Percentiles rank a stretch among this genome's conserved stretches.
These are phyloP conservation scores for Sporothrix sp. DNA, from an alignment of 2,329 filamentous ascomycete species.

Conservation along the genomic window DNA sequence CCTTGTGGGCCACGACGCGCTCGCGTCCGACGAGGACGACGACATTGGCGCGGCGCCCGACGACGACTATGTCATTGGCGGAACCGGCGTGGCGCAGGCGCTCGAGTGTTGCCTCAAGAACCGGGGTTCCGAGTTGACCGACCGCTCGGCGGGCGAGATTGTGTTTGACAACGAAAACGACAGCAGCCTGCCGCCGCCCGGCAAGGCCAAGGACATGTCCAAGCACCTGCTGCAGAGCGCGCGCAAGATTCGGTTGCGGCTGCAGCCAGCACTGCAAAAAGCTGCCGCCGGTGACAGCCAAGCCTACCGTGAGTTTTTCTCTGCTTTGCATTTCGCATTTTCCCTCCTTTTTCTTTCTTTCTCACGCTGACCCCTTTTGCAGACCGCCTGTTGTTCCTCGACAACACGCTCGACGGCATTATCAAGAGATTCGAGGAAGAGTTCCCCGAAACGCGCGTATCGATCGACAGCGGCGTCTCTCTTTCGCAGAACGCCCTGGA, in stretches of 20 bases:
- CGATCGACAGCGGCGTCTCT: slow-evolving; percentile 23
- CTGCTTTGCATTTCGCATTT: background rate
- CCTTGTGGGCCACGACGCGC: slow-evolving; percentile 63
- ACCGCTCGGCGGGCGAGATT: slow-evolving; percentile 36
- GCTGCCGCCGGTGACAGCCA: slow-evolving; percentile 56
- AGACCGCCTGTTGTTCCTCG: slow-evolving; percentile 76
- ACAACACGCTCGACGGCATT: slow-evolving; percentile 79
- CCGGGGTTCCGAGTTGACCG: slow-evolving; percentile 51
- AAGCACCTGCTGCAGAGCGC: slow-evolving; percentile 82
- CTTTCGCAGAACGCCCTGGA: slow-evolving; percentile 17
- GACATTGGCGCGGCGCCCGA: slow-evolving; percentile 65
- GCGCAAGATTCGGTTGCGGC: slow-evolving; percentile 71
- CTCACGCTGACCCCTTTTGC: background rate
- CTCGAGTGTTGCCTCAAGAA: slow-evolving; percentile 84
- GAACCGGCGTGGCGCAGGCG: slow-evolving; percentile 90
- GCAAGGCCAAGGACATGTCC: slow-evolving; percentile 83
- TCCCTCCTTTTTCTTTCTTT: background rate
- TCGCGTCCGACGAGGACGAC: slow-evolving; percentile 43
- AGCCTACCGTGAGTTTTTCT: slow-evolving; percentile 59
- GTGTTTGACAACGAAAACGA: slow-evolving; percentile 46
- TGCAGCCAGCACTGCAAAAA: slow-evolving; percentile 74
- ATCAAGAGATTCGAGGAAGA: slow-evolving; percentile 95
- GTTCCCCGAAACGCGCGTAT: slow-evolving; percentile 73
- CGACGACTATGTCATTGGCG: slow-evolving; percentile 91
- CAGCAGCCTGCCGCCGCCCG: slow-evolving; percentile 30